Conservation (phyloP, 1,139 yeast species). For the Suhomyces bolitotheri region DNA sequence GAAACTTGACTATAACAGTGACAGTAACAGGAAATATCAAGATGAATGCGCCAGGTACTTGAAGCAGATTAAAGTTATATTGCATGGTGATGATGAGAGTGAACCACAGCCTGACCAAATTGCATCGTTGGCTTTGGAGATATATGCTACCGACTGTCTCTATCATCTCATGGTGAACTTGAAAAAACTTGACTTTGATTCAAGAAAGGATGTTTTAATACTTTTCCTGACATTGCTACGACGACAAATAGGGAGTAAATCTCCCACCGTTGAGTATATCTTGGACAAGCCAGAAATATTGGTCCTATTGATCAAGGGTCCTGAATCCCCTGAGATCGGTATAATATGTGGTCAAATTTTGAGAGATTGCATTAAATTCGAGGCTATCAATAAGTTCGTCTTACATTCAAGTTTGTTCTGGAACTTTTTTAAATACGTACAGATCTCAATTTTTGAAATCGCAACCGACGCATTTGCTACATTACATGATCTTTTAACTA, state of each 20-base stretch:
- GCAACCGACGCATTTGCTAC: slow-evolving; percentile 90
- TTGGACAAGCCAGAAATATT: slow-evolving; percentile 67
- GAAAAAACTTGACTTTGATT: slow-evolving; percentile 75
- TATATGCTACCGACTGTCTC: slow-evolving; percentile 70
- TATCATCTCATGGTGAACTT: slow-evolving; percentile 59
- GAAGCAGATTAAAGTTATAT: slow-evolving; percentile 62
- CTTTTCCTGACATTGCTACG: slow-evolving; percentile 76
- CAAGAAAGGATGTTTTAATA: slow-evolving; percentile 78
- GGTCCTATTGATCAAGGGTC: slow-evolving; percentile 58
- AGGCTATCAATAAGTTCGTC: slow-evolving; percentile 61
- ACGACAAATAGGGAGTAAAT: slow-evolving; percentile 72
- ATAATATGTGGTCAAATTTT: slow-evolving; percentile 76
- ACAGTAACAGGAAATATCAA: slow-evolving; percentile 59
- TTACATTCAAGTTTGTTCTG: slow-evolving; percentile 62
- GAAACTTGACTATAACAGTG: slow-evolving; percentile 58
- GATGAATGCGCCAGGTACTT: slow-evolving; percentile 77
- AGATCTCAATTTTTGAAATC: slow-evolving; percentile 76
- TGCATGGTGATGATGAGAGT: slow-evolving; percentile 72
- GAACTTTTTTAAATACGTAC: slow-evolving; percentile 80
- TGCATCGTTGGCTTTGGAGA: slow-evolving; percentile 70
- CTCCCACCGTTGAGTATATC: slow-evolving; percentile 87
- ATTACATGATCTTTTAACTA: slow-evolving; percentile 64
- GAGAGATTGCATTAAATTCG: slow-evolving; percentile 84
- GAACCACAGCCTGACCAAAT: slow-evolving; percentile 80
- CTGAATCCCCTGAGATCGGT: slow-evolving; percentile 75